Conservation (phyloP, 2,329 filamentous ascomycete species). For the Neoscytalidium dimidiatum region DNA sequence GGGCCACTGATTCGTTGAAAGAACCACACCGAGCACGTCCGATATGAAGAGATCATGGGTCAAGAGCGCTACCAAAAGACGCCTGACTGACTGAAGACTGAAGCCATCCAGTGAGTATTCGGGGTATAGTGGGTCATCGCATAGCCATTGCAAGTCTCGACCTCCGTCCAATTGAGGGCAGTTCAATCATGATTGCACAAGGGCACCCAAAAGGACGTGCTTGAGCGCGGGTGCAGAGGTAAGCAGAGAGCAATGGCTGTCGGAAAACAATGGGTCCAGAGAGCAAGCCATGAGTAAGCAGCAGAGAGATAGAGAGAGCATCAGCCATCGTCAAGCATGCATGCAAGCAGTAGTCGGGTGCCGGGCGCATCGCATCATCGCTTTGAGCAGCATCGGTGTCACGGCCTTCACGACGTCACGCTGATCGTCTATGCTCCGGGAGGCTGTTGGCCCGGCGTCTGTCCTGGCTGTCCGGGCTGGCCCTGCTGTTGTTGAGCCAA, state of each 20-base stretch:
- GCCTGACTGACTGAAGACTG: too few relatives aligned
- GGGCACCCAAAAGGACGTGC: constrained; percentile 12
- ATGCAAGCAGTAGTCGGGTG: constrained; percentile 38
- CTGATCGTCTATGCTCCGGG: constrained; percentile 35
- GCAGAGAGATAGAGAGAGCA: constrained; percentile 25
- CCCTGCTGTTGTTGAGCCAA: constrained; percentile 53
- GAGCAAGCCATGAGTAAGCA: constrained; percentile 20
- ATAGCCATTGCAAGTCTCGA: constrained; percentile 20
- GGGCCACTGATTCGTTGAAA: background rate
- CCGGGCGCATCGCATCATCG: constrained; percentile 22
- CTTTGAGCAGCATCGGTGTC: constrained; percentile 39
- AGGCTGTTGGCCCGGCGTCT: constrained; percentile 28
- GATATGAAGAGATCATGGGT: constrained; percentile 13
- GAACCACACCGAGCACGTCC: constrained; percentile 3
- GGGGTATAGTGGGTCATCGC: constrained; percentile 19
- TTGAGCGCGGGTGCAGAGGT: background rate
- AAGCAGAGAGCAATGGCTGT: constrained; percentile 20
- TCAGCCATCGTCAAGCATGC: constrained; percentile 33
- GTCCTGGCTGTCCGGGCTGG: constrained; percentile 17
- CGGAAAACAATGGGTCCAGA: constrained; percentile 7
- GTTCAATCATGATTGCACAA: constrained; percentile 19
- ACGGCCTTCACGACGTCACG: constrained; percentile 30
- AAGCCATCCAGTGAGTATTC: constrained; percentile 17
- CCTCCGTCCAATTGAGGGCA: constrained; percentile 15
- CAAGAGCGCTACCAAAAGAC: constrained; percentile 15